These are phyloP conservation scores for Nicotiana obtusifolia DNA, from an alignment of 257 asterid species.

Conservation along the genomic window DNA sequence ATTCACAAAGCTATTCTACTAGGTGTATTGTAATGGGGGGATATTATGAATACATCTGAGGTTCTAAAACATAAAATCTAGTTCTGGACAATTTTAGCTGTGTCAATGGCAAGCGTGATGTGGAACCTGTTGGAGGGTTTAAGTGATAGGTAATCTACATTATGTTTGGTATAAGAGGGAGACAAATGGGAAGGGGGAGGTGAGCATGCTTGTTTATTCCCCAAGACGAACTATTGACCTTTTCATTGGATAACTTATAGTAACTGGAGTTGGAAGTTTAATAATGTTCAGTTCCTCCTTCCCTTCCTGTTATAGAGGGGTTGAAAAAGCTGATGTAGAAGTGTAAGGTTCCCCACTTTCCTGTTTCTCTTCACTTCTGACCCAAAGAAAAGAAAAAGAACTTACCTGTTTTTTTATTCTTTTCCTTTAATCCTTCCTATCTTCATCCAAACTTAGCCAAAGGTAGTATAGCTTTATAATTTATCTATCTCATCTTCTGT, in stretches of 20 bases:
- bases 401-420: not conserved
- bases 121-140: not conserved
- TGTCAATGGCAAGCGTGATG: not conserved
- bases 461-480: constrained; percentile 2
- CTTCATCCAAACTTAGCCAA: not conserved
- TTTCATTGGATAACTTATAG: not conserved
- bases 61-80: not conserved
- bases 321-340: not conserved
- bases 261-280: not conserved
- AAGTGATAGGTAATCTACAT: not conserved
- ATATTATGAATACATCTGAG: not conserved
- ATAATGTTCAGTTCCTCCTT: not conserved
- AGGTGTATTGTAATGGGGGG: not conserved
- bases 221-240: not conserved
- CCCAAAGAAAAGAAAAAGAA: not conserved
- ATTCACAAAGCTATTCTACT: no score
- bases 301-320: not conserved
- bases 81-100: not conserved
- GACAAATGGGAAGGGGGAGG: not conserved
- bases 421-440: not conserved
- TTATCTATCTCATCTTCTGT: not conserved
- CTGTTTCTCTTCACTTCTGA: not conserved
- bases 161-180: not conserved
- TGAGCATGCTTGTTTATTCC: not conserved
- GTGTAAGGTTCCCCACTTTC: not conserved